Evolutionary conservation across 495 filamentous ascomycete genomes (phyloP).

Genomic region (Neurospora intermedia): DNA sequence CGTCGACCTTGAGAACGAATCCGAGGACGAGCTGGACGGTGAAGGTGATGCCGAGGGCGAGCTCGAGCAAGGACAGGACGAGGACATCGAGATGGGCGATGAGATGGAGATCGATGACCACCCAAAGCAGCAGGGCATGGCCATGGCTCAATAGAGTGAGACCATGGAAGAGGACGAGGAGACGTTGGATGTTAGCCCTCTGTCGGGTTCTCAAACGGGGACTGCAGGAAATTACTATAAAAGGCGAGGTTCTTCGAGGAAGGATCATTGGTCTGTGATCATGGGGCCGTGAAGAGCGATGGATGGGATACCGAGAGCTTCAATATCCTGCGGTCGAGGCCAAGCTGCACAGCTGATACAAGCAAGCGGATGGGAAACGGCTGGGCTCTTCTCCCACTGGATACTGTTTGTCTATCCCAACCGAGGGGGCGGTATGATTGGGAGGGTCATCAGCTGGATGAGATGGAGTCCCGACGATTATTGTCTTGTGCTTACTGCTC

Average conservation of each 20-base stretch:
- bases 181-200: no score
- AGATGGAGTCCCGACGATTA: not conserved
- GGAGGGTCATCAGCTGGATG: not conserved
- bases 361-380: not conserved
- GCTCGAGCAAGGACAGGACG: constrained; percentile 43
- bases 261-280: not conserved
- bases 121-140: constrained; percentile 2
- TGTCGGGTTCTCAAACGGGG: not conserved
- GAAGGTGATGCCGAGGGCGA: constrained; percentile 73
- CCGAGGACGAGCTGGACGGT: constrained; percentile 69
- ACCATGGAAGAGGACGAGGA: not conserved
- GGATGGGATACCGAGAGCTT: not conserved
- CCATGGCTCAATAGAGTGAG: constrained; percentile 4
- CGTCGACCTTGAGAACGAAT: constrained; percentile 94
- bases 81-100: constrained; percentile 77
- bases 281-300: not conserved
- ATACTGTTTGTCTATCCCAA: not conserved
- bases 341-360: not conserved
- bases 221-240: not conserved
- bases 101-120: constrained; percentile 30
- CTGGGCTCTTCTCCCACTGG: not conserved
- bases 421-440: not conserved
- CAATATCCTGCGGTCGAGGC: not conserved
- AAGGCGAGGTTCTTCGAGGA: not conserved
- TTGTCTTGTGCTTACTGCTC: not conserved